Evolutionary conservation across 805 yeast species (phyloP), one percentile per base, ranked within the genome.

Genomic region (Scheffersomyces coipomensis): DNA sequence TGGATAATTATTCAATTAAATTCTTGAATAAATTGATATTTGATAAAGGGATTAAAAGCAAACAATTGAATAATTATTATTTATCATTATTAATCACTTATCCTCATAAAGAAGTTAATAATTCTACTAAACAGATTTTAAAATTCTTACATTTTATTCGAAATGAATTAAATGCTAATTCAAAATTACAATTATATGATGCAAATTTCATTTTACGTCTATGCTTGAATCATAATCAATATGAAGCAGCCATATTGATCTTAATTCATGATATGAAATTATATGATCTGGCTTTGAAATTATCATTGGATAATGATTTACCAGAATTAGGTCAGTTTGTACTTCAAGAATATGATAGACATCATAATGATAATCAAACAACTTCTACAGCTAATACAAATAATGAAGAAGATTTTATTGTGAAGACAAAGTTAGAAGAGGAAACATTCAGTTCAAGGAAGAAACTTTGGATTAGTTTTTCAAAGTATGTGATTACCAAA

Each of bases 241-340:
- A 72, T 35, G 78, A 78, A 43, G 75, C 90, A 1, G 89, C 96
- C 1, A 79, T 88, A 8, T 73, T 76, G 42, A 73, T 93, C n/a
- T 80, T 85, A 49, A 77, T 93, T 1, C 68, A 77, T 36, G 71
- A 66, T 40, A 62, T 88, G 60, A 78, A 73, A 3, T 70, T 85
- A 33, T 86, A 74, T 53, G 95, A 88, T 44, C 89, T 86, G 38
- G 97, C 98, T 0, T 79, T 90, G 25, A 71, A 72, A 35, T 58
- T 93, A 39, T 91, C 97, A 0, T 64, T 93, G 33, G 72, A 76
- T 3, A 63, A 78, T 44, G 76, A 77, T 24, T 64, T 83, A 49
- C 61, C 79, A 5, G 83, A 81, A 18, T 64, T 78, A 32, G 90
- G 64, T 0, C 68, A 64, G 31, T 58, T 53, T 44, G 66, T 68